These are phyloP conservation scores for Nigrospora osmanthi DNA, from an alignment of 2,329 filamentous ascomycete genomes.

Conservation along the genomic window DNA sequence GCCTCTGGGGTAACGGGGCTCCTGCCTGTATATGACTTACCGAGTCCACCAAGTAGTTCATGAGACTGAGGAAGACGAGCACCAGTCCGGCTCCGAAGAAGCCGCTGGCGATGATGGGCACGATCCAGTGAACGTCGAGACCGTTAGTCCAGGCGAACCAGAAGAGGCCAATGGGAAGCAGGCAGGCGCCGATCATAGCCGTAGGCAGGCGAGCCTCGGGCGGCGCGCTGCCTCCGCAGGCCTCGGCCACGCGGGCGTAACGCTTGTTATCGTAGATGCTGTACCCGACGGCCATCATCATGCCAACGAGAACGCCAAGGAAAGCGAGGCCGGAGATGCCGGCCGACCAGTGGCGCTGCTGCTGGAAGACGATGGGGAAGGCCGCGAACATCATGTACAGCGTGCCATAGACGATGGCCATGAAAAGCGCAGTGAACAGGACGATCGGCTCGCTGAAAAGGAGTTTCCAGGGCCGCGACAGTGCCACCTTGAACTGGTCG, in stretches of 20 bases:
- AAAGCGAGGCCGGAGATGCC: conserved; percentile 59
- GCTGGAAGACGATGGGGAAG: conserved; percentile 60
- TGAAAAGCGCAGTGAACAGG: conserved; percentile 55
- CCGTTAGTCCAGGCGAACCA: conserved; percentile 63
- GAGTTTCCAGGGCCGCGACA: conserved; percentile 60
- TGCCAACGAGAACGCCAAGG: conserved; percentile 61
- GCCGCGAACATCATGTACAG: conserved; percentile 54
- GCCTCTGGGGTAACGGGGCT: not conserved
- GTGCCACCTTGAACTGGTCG: conserved; percentile 46
- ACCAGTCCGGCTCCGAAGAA: conserved; percentile 34
- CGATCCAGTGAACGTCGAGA: conserved; percentile 43
- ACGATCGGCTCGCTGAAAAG: conserved; percentile 67
- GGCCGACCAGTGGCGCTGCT: conserved; percentile 47
- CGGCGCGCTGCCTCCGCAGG: conserved; percentile 45
- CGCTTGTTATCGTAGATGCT: conserved; percentile 46
- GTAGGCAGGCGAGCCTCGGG: conserved; percentile 59
- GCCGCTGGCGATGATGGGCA: conserved; percentile 27
- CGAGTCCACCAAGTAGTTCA: conserved; percentile 53
- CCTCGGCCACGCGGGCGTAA: conserved; percentile 37
- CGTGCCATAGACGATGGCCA: conserved; percentile 52
- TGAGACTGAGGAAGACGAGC: conserved; percentile 47
- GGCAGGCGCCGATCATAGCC: conserved; percentile 52
- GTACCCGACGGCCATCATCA: conserved; percentile 50
- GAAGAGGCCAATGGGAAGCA: conserved; percentile 58
- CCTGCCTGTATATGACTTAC: conserved; percentile 10